These are phyloP conservation scores for Claviceps sp. DNA, from an alignment of 2,329 filamentous ascomycete species.

Conservation along the genomic window DNA sequence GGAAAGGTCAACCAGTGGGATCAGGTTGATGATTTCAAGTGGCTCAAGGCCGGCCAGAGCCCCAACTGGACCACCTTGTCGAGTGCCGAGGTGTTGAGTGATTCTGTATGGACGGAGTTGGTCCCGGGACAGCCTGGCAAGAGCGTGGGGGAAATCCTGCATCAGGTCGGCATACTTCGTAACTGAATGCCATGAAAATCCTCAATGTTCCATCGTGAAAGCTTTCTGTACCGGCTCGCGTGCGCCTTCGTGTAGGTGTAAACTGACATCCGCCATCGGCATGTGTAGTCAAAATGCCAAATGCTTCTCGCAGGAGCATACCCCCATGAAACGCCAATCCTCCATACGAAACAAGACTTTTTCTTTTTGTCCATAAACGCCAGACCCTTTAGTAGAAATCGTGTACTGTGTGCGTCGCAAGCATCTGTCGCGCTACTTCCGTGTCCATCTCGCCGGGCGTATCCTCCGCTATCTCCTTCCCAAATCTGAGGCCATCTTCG, in stretches of 20 bases:
- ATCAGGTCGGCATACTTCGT: slow-evolving; percentile 28
- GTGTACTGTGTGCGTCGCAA: neutral
- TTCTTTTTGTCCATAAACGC: neutral
- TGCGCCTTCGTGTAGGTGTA: neutral
- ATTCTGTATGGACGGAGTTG: slow-evolving; percentile 54
- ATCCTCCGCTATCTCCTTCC: slow-evolving; percentile 15
- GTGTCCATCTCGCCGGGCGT: slow-evolving; percentile 27
- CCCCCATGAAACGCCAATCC: neutral
- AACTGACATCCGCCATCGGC: neutral
- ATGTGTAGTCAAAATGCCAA: neutral
- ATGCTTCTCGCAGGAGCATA: neutral
- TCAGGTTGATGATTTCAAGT: slow-evolving; percentile 94
- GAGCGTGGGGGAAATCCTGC: slow-evolving; percentile 53
- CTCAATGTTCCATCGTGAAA: neutral
- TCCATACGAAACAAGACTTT: neutral
- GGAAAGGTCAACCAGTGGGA: slow-evolving; percentile 59
- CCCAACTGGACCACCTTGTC: slow-evolving; percentile 74
- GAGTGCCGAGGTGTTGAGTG: slow-evolving; percentile 42
- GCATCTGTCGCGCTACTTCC: slow-evolving; percentile 9
- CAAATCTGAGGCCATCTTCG: slow-evolving; percentile 27
- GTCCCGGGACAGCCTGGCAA: slow-evolving; percentile 50
- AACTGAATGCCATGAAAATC: neutral
- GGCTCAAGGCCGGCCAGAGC: slow-evolving; percentile 74
- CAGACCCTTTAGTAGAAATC: neutral
- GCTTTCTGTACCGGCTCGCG: neutral